Conservation (phyloP, 75 land plant species). For the Azolla pinnata region DNA sequence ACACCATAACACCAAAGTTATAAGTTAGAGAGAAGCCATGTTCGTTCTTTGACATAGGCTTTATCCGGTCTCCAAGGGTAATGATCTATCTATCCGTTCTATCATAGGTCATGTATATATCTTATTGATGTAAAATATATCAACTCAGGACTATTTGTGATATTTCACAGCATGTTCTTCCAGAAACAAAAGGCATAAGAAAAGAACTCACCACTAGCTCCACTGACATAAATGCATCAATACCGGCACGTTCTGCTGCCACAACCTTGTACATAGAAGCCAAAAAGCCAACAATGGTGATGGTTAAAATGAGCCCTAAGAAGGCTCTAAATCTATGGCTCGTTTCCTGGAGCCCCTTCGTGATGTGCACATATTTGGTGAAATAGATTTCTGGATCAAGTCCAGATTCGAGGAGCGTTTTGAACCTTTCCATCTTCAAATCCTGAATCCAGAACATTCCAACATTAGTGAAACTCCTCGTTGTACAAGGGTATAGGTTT, state of each 20-base stretch:
- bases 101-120: too few species aligned
- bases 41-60: too few species aligned
- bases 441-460: too few species aligned
- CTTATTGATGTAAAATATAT: too few species aligned
- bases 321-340: conserved; percentile 23
- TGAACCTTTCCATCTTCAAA: conserved; percentile 20
- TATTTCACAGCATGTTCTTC: too few species aligned
- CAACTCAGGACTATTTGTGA: too few species aligned
- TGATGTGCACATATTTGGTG: conserved; percentile 6
- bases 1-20: too few species aligned
- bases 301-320: conserved; percentile 19
- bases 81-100: too few species aligned
- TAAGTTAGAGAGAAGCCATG: too few species aligned
- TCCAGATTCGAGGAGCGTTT: conserved; percentile 9
- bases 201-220: conserved; percentile 18
- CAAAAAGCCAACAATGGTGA: conserved; percentile 12
- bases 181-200: background rate
- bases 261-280: conserved; percentile 29
- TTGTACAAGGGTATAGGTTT: too few species aligned
- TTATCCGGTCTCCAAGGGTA: too few species aligned
- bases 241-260: background rate
- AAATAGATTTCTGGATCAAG: conserved; percentile 17
- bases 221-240: conserved; percentile 1
- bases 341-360: conserved; percentile 15
- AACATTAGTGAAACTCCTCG: too few species aligned